A percentile compares a stretch with the other conserved stretches of the same genome.
phyloP scores from a whole-genome alignment of 495 filamentous ascomycete genomes.

The Penicillium crystallinum region DNA sequence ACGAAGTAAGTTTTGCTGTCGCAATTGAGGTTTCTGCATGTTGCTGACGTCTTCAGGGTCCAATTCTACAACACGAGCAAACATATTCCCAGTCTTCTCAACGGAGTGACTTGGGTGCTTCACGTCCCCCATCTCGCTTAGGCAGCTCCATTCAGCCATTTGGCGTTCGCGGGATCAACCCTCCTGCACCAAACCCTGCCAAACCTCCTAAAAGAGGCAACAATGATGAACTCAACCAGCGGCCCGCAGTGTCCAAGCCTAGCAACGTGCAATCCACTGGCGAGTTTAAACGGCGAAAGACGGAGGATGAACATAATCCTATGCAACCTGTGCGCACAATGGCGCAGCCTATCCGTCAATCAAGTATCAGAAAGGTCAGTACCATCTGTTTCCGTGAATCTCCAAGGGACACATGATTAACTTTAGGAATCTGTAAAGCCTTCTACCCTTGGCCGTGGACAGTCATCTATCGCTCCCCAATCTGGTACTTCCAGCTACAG shows the following conservation, averaged over 20 bases:
- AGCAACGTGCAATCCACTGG: conserved; percentile 42
- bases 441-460: conserved; percentile 54
- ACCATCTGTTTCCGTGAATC: neutral
- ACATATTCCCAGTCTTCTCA: conserved; percentile 29
- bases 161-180: conserved; percentile 37
- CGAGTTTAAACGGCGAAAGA: conserved; percentile 54
- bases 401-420: conserved; percentile 17
- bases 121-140: conserved; percentile 50
- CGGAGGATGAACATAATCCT: conserved; percentile 52
- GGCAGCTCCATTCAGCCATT: conserved; percentile 46
- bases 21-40: neutral
- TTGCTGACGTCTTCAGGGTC: conserved; percentile 16
- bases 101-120: conserved; percentile 45
- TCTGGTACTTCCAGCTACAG: conserved; percentile 37
- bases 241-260: conserved; percentile 38
- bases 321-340: conserved; percentile 51
- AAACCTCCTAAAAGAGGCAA: conserved; percentile 60
- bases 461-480: conserved; percentile 44
- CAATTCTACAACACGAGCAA: conserved; percentile 39
- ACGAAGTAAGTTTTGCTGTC: conserved; percentile 31
- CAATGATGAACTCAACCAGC: conserved; percentile 46
- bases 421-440: conserved; percentile 54
- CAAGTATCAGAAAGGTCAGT: conserved; percentile 69
- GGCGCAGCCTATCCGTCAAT: conserved; percentile 78
- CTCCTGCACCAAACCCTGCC: conserved; percentile 55